These are phyloP conservation scores for Syncephalastrum racemosum DNA, from an alignment of 371 early-diverging fungal species.

Conservation along the genomic window DNA sequence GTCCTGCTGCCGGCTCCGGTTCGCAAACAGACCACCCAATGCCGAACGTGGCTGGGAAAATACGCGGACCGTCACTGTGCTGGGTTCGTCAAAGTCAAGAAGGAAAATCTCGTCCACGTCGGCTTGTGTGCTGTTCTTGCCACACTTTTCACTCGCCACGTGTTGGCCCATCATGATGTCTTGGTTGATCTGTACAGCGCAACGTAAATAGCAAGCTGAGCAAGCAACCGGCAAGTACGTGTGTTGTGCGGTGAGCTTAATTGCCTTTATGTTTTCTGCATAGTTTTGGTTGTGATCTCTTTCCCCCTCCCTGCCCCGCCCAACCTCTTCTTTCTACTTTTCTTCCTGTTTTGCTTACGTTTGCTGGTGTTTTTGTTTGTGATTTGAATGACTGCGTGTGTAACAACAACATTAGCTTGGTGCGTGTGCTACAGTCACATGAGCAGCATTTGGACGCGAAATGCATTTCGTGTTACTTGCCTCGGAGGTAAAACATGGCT, in stretches of 20 bases:
- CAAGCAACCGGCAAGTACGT: neutral
- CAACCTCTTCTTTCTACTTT: neutral
- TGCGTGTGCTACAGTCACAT: too few relatives aligned
- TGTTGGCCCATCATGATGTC: constrained; percentile 29
- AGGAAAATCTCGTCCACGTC: constrained; percentile 43
- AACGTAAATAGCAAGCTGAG: constrained; percentile 30
- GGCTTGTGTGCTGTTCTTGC: constrained; percentile 39
- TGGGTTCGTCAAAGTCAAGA: constrained; percentile 34
- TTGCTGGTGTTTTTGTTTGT: constrained; percentile 33
- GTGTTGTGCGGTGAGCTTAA: too few relatives aligned
- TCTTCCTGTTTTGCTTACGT: constrained; percentile 21
- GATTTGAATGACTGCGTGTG: constrained; percentile 36
- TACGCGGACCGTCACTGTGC: constrained; percentile 21
- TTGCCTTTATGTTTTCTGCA: too few relatives aligned
- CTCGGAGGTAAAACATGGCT: constrained; percentile 42
- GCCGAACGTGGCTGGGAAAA: constrained; percentile 28
- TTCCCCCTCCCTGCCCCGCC: too few relatives aligned
- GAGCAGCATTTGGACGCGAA: too few relatives aligned
- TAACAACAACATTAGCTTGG: too few relatives aligned
- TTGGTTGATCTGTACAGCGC: constrained; percentile 31
- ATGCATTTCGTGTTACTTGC: constrained; percentile 14
- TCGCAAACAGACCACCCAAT: constrained; percentile 10
- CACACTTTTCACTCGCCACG: constrained; percentile 30
- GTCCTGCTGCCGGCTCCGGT: constrained; percentile 10
- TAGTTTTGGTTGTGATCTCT: too few relatives aligned